Percentiles rank a stretch among this genome's conserved stretches.
These are phyloP conservation scores for Rhexocercosporidium sp. DNA, from an alignment of 2,329 filamentous ascomycete species.

Conservation along the genomic window DNA sequence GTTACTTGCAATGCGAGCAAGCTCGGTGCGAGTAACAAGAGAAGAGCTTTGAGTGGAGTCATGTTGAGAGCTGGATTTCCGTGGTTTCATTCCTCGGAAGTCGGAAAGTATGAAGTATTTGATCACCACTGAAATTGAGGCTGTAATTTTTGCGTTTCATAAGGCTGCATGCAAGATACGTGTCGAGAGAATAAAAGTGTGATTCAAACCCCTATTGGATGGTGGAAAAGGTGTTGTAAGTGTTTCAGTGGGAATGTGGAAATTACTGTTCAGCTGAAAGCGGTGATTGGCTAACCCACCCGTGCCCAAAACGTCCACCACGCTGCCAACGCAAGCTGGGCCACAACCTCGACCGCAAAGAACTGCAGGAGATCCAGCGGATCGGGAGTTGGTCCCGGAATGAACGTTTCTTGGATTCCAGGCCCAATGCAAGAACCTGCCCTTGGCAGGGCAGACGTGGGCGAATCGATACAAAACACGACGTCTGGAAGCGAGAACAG, in stretches of 20 bases:
- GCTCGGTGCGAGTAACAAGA: neutral
- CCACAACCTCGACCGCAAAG: neutral
- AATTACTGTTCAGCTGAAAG: neutral
- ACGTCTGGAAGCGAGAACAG: neutral
- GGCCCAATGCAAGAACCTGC: neutral
- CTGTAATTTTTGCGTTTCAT: neutral
- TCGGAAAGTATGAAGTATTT: constrained; percentile 4
- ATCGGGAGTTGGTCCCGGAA: neutral
- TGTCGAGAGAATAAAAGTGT: neutral
- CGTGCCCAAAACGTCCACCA: neutral
- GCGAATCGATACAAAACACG: constrained; percentile 8
- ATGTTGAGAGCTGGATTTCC: constrained; percentile 4
- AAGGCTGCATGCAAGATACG: constrained; percentile 8
- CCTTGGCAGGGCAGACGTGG: constrained; percentile 5
- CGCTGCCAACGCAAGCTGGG: neutral
- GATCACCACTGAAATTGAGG: neutral
- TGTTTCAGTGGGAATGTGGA: constrained; percentile 5
- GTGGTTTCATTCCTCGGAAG: neutral
- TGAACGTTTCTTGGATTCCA: neutral
- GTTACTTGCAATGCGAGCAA: constrained; percentile 6
- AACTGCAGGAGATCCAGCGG: constrained; percentile 9
- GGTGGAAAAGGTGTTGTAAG: neutral
- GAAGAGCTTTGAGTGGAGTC: neutral
- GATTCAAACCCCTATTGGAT: constrained; percentile 1
- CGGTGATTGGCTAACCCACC: neutral